Evolutionary conservation across 2,329 filamentous ascomycete genomes (phyloP).

Genomic region (Xylaria sp.): DNA sequence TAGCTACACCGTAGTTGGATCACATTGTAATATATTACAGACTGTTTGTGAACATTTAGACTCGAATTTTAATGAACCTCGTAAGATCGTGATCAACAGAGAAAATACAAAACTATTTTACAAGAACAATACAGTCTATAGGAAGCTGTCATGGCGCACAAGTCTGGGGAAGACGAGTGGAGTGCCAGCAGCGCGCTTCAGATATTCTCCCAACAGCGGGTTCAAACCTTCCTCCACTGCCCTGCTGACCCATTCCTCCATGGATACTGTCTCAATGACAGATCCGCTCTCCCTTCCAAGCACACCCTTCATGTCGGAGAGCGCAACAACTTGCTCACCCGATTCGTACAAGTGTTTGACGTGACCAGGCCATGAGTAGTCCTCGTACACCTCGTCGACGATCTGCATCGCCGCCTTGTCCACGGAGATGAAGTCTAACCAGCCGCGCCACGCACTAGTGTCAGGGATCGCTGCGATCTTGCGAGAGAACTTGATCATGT

Average conservation of each 20-base stretch:
- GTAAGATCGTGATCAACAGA: not conserved
- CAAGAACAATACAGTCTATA: conserved; percentile 11
- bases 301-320: conserved; percentile 27
- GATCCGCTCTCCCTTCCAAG: conserved; percentile 26
- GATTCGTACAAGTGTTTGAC: conserved; percentile 35
- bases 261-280: conserved; percentile 11
- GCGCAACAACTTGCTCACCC: conserved; percentile 22
- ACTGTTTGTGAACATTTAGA: too few species aligned
- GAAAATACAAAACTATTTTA: not conserved
- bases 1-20: too few species aligned
- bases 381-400: conserved; percentile 34
- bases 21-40: too few species aligned
- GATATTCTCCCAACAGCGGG: conserved; percentile 30
- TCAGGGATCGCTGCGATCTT: conserved; percentile 22
- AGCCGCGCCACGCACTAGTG: conserved; percentile 24
- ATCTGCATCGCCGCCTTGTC: conserved; percentile 28
- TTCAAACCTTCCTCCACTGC: conserved; percentile 28
- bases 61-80: too few species aligned
- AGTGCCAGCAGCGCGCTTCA: conserved; percentile 12
- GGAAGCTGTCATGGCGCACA: conserved; percentile 28
- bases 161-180: conserved; percentile 28
- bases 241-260: conserved; percentile 29
- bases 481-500: conserved; percentile 17
- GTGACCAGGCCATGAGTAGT: conserved; percentile 33
- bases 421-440: conserved; percentile 32